Evolutionary conservation across 2,329 filamentous ascomycete species (phyloP).

Genomic region (Trichoderma asperellum): DNA sequence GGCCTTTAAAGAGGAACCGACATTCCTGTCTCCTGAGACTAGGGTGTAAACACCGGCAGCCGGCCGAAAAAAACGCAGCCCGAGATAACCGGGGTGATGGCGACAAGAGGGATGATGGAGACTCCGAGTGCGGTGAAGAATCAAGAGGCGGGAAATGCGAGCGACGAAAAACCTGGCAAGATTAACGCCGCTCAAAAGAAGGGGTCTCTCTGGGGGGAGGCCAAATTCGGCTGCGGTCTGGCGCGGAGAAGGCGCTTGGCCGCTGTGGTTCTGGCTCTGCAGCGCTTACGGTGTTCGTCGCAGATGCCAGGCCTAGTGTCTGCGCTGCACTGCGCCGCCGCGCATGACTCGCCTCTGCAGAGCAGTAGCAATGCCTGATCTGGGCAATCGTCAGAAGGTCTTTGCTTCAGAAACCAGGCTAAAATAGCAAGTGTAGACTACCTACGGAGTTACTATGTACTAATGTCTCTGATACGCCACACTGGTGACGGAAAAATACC

Average conservation of each 20-base stretch:
- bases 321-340: background rate
- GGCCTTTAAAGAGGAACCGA: conserved; percentile 11
- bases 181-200: background rate
- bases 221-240: background rate
- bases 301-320: background rate
- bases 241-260: background rate
- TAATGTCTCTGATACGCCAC: background rate
- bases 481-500: background rate
- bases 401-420: too few species aligned
- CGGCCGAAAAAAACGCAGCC: conserved; percentile 5
- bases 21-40: conserved; percentile 30
- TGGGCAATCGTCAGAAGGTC: too few species aligned
- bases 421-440: too few species aligned
- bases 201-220: background rate
- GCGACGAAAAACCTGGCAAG: background rate
- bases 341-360: background rate
- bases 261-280: too few species aligned
- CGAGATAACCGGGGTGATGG: background rate
- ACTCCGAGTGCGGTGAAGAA: background rate
- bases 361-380: too few species aligned
- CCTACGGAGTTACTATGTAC: too few species aligned
- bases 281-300: too few species aligned
- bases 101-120: background rate
- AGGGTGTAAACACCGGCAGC: background rate
- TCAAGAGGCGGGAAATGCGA: background rate